Percentiles rank a stretch among this genome's conserved stretches.
Conservation (phyloP, 192 early-diverging fungal species). For the Umbelopsis sp. region DNA sequence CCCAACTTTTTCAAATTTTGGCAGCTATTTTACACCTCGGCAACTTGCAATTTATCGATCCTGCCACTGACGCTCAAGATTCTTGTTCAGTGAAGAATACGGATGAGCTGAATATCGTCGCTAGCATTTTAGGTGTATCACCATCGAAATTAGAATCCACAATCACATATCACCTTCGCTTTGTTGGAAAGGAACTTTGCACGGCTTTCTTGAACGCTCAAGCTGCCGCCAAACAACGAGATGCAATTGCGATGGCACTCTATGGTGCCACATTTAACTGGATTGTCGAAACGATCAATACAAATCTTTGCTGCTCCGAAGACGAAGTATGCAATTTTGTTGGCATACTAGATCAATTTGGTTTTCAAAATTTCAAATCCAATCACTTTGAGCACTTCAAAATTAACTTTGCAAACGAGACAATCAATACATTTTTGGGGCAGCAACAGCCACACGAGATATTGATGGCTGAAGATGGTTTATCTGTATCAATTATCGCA, state of each 20-base stretch:
- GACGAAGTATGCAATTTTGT: slow-evolving; percentile 57
- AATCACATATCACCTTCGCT: slow-evolving; percentile 69
- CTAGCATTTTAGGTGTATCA: slow-evolving; percentile 69
- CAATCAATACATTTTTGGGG: slow-evolving; percentile 41
- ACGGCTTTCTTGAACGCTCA: slow-evolving; percentile 73
- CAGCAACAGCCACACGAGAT: slow-evolving; percentile 44
- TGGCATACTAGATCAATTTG: slow-evolving; percentile 64
- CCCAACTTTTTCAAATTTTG: slow-evolving; percentile 80
- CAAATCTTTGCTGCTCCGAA: slow-evolving; percentile 44
- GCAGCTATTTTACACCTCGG: slow-evolving; percentile 92
- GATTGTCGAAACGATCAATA: slow-evolving; percentile 78
- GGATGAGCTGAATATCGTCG: slow-evolving; percentile 59
- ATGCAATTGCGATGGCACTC: slow-evolving; percentile 67
- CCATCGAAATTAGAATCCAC: slow-evolving; percentile 60
- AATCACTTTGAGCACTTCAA: slow-evolving; percentile 54
- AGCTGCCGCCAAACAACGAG: slow-evolving; percentile 67
- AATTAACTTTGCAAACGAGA: slow-evolving; percentile 48
- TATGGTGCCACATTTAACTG: slow-evolving; percentile 75
- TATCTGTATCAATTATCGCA: slow-evolving; percentile 53
- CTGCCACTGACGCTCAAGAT: slow-evolving; percentile 60
- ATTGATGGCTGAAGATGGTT: slow-evolving; percentile 62
- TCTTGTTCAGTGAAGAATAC: slow-evolving; percentile 69
- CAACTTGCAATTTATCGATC: slow-evolving; percentile 81
- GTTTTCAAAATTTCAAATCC: slow-evolving; percentile 53
- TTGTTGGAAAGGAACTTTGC: slow-evolving; percentile 72